Conservation (phyloP, 2,329 filamentous ascomycete species). For the Kalaharituber pfeilii region DNA sequence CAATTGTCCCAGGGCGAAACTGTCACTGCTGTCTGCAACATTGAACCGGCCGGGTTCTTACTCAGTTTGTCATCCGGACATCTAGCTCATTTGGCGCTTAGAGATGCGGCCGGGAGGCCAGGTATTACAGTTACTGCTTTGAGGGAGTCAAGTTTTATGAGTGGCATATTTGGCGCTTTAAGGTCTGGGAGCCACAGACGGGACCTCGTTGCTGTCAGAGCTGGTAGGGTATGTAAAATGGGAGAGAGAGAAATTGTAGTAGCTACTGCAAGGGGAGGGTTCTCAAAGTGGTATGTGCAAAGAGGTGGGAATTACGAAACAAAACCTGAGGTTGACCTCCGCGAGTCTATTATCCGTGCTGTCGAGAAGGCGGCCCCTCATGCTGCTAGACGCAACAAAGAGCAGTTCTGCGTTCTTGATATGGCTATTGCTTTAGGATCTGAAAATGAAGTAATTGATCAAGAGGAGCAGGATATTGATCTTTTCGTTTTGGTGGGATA, state of each 20-base stretch:
- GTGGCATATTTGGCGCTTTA: constrained; percentile 62
- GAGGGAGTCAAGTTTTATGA: constrained; percentile 38
- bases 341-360: constrained; percentile 44
- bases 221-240: constrained; percentile 51
- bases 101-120: constrained; percentile 74
- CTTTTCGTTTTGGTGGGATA: constrained; percentile 15
- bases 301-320: constrained; percentile 69
- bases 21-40: constrained; percentile 59
- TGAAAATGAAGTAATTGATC: constrained; percentile 13
- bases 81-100: constrained; percentile 67
- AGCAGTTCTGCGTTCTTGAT: constrained; percentile 56
- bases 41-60: constrained; percentile 74
- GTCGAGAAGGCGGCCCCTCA: constrained; percentile 36
- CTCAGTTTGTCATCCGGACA: constrained; percentile 71
- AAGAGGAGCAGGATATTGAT: constrained; percentile 11
- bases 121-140: constrained; percentile 63
- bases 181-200: constrained; percentile 52
- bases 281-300: constrained; percentile 78
- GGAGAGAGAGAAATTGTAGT: constrained; percentile 75
- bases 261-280: constrained; percentile 54
- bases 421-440: constrained; percentile 45
- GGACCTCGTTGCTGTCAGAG: constrained; percentile 63
- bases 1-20: constrained; percentile 56
- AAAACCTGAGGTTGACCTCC: constrained; percentile 52
- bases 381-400: constrained; percentile 8